Evolutionary conservation across 345 rosid genomes (phyloP), one percentile per base, ranked within the genome.

Genomic region (Eucalyptus cloeziana): DNA sequence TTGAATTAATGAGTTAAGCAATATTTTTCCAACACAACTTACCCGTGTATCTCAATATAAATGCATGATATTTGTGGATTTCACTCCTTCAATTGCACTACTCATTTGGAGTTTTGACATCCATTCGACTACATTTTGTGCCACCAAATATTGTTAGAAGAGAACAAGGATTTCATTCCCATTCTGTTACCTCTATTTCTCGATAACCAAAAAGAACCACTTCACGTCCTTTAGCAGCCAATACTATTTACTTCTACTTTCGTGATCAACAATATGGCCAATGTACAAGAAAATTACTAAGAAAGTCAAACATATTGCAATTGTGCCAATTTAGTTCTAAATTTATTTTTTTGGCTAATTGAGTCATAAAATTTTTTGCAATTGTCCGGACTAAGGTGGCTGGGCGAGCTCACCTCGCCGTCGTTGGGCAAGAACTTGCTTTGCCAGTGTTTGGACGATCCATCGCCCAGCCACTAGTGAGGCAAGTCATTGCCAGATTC

Each of bases 1-100:
- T 21, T 10, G 17, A 71, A 6, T 6, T 6, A 71, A 17, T 0
- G 13, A 37, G 3, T 9, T 33, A 17, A 9, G 27, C 1, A 5
- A 71, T 43, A 10, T 5, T 71, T 37, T 37, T 71, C 4, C 40
- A 37, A 37, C 14, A 19, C 14, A 71, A 37, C 13, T 71, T 2
- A 17, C 45, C 19, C 1, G 2, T 11, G 4, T 6, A 71, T 37
- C 25, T 71, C 15, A 37, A 19, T 10, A 21, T 71, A n/a, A 64
- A 64, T 33, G 33, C 16, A n/a, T 14, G 76, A 64, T 64, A 13
- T 64, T 7, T n/a, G 44, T 37, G 45, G 24, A 71, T 71, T 71
- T 71, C 43, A 37, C 81, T 37, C 8, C 7, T 37, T 37, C 45
- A 37, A 10, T 71, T 33, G 45, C 14, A 10, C 25, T 37, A 71